phyloP scores from a whole-genome alignment of 1,284 basidiomycete species.

The Austroboletus niveus region DNA sequence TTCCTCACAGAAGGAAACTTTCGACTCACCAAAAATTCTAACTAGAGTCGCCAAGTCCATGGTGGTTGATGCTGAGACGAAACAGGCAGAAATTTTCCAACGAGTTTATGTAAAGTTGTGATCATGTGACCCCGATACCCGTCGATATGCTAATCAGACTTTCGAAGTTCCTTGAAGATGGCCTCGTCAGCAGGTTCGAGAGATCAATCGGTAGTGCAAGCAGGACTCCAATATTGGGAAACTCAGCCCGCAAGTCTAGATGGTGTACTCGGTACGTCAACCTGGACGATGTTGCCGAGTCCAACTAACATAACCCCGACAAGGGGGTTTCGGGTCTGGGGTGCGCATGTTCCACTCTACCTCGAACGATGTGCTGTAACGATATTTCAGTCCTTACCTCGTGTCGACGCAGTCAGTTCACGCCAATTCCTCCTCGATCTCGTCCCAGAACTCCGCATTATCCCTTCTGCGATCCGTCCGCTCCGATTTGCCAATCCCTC shows the following conservation, averaged over 20 bases:
- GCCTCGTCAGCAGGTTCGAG: constrained; percentile 15
- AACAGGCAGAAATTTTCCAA: too few relatives aligned
- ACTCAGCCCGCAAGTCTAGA: constrained; percentile 71
- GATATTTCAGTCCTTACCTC: constrained; percentile 67
- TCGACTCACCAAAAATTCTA: neutral
- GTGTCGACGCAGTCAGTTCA: constrained; percentile 85
- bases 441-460: constrained; percentile 72
- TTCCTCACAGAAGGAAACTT: neutral
- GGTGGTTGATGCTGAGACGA: too few relatives aligned
- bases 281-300: neutral
- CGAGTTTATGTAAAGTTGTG: neutral
- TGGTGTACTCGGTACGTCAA: constrained; percentile 58
- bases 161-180: constrained; percentile 6
- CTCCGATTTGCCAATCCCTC: constrained; percentile 14
- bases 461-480: constrained; percentile 57
- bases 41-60: too few relatives aligned
- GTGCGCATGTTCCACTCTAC: constrained; percentile 39
- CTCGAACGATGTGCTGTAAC: neutral
- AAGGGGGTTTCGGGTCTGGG: constrained; percentile 73
- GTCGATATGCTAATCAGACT: too few relatives aligned
- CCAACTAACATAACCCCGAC: constrained; percentile 16
- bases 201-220: constrained; percentile 51
- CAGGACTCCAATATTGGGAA: constrained; percentile 78
- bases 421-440: constrained; percentile 82
- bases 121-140: neutral